Conservation (phyloP, 139 green algal species). For the Coccomyxa sp. region DNA sequence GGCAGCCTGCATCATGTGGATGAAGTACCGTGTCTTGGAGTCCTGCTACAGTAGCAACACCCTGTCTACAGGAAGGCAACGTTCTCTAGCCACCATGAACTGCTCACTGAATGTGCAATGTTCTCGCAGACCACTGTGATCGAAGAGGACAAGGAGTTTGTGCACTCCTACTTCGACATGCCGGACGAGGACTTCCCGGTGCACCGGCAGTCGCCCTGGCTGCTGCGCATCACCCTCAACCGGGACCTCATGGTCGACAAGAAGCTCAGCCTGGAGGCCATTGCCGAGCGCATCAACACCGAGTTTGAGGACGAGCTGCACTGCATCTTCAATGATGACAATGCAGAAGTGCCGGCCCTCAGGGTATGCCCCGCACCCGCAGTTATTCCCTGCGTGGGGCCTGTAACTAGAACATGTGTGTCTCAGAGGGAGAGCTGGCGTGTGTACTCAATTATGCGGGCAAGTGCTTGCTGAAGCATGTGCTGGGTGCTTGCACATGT, state of each 20-base stretch:
- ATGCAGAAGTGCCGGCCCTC: constrained; percentile 90
- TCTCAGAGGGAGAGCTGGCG: too few species aligned
- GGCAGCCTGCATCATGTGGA: too few species aligned
- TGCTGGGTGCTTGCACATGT: too few species aligned
- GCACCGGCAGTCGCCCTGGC: constrained; percentile 81
- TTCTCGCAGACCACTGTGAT: constrained; percentile 69
- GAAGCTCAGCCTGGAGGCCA: constrained; percentile 72
- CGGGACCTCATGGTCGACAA: constrained; percentile 94
- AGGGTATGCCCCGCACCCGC: constrained; percentile 56
- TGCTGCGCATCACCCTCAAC: constrained; percentile 93
- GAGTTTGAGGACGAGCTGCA: constrained; percentile 90
- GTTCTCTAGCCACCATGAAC: too few species aligned
- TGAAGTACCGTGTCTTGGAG: too few species aligned
- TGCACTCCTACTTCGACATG: constrained; percentile 84
- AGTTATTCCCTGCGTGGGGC: too few species aligned
- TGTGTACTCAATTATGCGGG: too few species aligned
- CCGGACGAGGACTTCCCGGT: constrained; percentile 77
- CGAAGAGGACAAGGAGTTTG: constrained; percentile 83
- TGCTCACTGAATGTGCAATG: background rate
- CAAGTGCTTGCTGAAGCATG: too few species aligned
- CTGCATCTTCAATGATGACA: constrained; percentile 96
- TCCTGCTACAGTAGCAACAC: too few species aligned
- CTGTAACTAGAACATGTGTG: too few species aligned
- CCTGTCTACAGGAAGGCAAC: too few species aligned
- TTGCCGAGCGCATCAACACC: constrained; percentile 73